Conservation (phyloP, 2,329 filamentous ascomycete genomes). For the Botrytis medusae region DNA sequence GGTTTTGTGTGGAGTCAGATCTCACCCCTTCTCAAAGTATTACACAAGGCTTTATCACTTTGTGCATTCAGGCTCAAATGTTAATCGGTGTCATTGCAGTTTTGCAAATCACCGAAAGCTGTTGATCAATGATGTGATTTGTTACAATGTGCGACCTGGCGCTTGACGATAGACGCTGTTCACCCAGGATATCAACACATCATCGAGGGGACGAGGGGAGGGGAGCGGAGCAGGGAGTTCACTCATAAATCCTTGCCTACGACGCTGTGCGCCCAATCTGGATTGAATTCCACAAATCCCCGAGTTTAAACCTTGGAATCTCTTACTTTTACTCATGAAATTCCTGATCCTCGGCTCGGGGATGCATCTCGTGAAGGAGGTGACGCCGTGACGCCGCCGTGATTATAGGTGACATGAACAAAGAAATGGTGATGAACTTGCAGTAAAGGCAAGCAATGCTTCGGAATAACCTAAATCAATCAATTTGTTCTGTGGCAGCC, state of each 20-base stretch:
- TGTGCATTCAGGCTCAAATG: conserved; percentile 3
- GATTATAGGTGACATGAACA: neutral
- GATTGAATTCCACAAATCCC: neutral
- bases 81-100: neutral
- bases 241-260: neutral
- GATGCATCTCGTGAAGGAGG: neutral
- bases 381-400: neutral
- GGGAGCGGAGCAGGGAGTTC: neutral
- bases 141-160: neutral
- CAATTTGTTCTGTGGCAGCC: neutral
- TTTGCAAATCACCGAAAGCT: neutral
- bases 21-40: neutral
- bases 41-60: neutral
- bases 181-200: neutral
- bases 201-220: conserved; percentile 1
- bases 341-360: conserved; percentile 9
- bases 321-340: neutral
- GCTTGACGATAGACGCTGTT: conserved; percentile 17
- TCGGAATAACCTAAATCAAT: neutral
- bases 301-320: neutral
- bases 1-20: conserved; percentile 4
- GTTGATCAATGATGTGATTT: neutral
- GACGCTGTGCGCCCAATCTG: conserved; percentile 5
- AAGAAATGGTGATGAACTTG: neutral
- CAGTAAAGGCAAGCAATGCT: neutral